phyloP scores from a whole-genome alignment of 2,329 filamentous ascomycete species.

The Talaromyces sp. region DNA sequence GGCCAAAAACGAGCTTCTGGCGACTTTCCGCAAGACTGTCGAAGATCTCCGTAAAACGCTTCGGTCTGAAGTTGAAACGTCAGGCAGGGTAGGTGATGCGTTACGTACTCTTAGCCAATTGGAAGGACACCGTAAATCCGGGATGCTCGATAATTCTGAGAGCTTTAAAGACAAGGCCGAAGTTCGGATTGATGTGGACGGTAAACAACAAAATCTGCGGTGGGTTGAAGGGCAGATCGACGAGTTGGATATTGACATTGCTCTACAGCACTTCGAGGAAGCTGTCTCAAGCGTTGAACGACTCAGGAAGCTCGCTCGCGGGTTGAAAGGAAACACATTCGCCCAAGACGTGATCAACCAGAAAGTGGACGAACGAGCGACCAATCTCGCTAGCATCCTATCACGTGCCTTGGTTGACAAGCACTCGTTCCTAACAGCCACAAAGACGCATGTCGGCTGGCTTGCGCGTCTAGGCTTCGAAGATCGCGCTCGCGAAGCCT shows the following conservation, averaged over 20 bases:
- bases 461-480: slow-evolving; percentile 84
- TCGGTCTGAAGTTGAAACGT: slow-evolving; percentile 82
- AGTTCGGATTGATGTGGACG: slow-evolving; percentile 91
- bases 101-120: slow-evolving; percentile 82
- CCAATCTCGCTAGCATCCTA: slow-evolving; percentile 71
- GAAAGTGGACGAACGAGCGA: slow-evolving; percentile 83
- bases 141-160: slow-evolving; percentile 73
- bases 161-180: slow-evolving; percentile 68
- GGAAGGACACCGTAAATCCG: slow-evolving; percentile 74
- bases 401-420: slow-evolving; percentile 73
- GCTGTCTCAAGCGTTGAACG: slow-evolving; percentile 83
- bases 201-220: slow-evolving; percentile 90
- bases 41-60: slow-evolving; percentile 85
- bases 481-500: slow-evolving; percentile 81
- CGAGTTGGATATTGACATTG: slow-evolving; percentile 92
- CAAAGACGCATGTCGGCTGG: slow-evolving; percentile 79
- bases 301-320: slow-evolving; percentile 72
- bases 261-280: slow-evolving; percentile 80
- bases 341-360: slow-evolving; percentile 90
- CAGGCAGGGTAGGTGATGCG: slow-evolving; percentile 77
- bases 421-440: slow-evolving; percentile 72
- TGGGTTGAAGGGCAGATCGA: slow-evolving; percentile 97
- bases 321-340: slow-evolving; percentile 78
- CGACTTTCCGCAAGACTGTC: slow-evolving; percentile 87
- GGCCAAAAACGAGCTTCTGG: slow-evolving; percentile 76